Percentiles rank a stretch among this genome's conserved stretches.
These are phyloP conservation scores for Eucalyptus camaldulensis DNA, from an alignment of 345 rosid species.

Conservation along the genomic window DNA sequence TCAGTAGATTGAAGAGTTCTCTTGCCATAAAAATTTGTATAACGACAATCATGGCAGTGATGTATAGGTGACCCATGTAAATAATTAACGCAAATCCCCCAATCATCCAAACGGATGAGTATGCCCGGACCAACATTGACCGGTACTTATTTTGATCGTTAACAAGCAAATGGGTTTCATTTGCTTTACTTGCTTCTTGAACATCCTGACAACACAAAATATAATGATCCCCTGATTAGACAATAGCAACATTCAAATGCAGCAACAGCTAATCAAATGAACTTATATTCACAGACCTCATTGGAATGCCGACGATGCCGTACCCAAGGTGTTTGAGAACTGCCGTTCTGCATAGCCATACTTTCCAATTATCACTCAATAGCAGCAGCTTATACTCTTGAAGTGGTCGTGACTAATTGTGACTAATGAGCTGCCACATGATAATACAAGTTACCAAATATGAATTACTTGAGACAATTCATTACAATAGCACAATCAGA, in stretches of 20 bases:
- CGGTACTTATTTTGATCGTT: slow-evolving; percentile 68
- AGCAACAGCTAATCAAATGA: background rate
- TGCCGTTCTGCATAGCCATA: slow-evolving; percentile 39
- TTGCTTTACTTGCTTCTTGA: slow-evolving; percentile 42
- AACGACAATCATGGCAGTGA: slow-evolving; percentile 92
- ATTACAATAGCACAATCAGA: background rate
- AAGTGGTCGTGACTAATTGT: background rate
- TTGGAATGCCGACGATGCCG: slow-evolving; percentile 62
- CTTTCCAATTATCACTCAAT: background rate
- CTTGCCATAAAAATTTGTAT: slow-evolving; percentile 91
- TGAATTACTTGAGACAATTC: background rate
- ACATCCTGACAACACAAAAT: slow-evolving; percentile 21
- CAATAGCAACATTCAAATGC: background rate
- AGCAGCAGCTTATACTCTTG: background rate
- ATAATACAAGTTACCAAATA: background rate
- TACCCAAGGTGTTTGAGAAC: slow-evolving; percentile 39
- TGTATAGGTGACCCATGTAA: slow-evolving; percentile 92
- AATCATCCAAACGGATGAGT: slow-evolving; percentile 91
- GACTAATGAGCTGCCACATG: background rate
- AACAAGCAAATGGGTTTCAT: slow-evolving; percentile 51
- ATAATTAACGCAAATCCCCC: slow-evolving; percentile 66
- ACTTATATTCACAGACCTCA: slow-evolving; percentile 30
- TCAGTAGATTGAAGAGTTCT: slow-evolving; percentile 77
- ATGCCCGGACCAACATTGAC: slow-evolving; percentile 65
- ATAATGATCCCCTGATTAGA: background rate